A percentile compares a stretch with the other conserved stretches of the same genome.
Evolutionary conservation across 257 asterid species (phyloP).

Genomic region (Lantana camara): DNA sequence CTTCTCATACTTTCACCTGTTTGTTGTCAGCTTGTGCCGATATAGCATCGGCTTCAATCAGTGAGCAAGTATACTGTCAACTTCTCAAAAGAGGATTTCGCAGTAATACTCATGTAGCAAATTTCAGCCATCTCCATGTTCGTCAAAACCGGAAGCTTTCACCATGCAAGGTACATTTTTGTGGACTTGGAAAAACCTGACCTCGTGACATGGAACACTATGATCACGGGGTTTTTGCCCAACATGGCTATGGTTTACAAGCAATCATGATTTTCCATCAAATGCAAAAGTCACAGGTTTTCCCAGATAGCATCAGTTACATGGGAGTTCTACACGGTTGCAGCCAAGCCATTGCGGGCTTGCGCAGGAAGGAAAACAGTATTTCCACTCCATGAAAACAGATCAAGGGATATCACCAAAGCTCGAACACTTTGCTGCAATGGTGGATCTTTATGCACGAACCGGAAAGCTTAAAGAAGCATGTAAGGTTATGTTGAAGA

Average conservation of each 20-base stretch:
- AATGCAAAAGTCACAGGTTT: constrained; percentile 39
- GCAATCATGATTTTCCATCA: constrained; percentile 43
- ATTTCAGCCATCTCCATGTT: constrained; percentile 44
- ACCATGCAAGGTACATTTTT: constrained; percentile 38
- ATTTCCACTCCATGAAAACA: constrained; percentile 40
- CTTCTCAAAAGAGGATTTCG: constrained; percentile 35
- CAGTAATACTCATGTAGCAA: constrained; percentile 32
- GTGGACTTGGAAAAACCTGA: constrained; percentile 37
- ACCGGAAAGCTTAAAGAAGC: constrained; percentile 56
- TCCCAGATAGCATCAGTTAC: constrained; percentile 50
- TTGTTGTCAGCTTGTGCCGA: constrained; percentile 41
- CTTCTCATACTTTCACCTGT: constrained; percentile 45
- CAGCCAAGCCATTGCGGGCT: constrained; percentile 53
- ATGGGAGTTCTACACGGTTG: constrained; percentile 50
- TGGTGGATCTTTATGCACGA: constrained; percentile 54
- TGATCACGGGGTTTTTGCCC: constrained; percentile 51
- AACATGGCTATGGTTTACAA: constrained; percentile 47
- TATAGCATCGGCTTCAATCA: constrained; percentile 34
- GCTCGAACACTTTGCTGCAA: constrained; percentile 41
- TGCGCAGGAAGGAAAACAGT: constrained; percentile 33
- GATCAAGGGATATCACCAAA: constrained; percentile 43
- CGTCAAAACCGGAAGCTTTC: constrained; percentile 47
- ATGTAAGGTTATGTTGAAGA: constrained; percentile 24
- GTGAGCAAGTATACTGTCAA: constrained; percentile 34
- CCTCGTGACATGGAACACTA: constrained; percentile 49